These are phyloP conservation scores for Pseudohyphozyma bogoriensis DNA, from an alignment of 768 basidiomycete genomes.

Conservation along the genomic window DNA sequence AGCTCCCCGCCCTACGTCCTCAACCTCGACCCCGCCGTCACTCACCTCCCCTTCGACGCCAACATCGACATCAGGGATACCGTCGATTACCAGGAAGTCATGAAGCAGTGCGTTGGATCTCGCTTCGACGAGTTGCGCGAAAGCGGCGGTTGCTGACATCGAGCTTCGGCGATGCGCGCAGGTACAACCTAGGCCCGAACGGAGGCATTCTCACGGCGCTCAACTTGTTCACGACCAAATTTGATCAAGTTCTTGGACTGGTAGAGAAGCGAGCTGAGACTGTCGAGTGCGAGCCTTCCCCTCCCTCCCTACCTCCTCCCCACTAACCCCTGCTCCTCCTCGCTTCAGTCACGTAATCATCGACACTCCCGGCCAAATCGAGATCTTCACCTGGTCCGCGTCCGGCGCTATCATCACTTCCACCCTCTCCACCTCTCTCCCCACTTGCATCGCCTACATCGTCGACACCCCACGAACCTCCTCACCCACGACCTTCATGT, in stretches of 20 bases:
- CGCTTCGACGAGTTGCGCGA: constrained; percentile 20
- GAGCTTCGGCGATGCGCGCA: constrained; percentile 39
- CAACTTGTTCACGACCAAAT: constrained; percentile 96
- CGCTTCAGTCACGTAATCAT: constrained; percentile 71
- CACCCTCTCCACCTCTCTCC: constrained; percentile 82
- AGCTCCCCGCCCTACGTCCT: constrained; percentile 66
- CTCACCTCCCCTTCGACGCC: constrained; percentile 79
- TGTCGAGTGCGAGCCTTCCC: constrained; percentile 59
- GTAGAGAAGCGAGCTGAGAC: constrained; percentile 81
- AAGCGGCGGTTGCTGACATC: too few relatives aligned
- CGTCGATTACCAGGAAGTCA: constrained; percentile 92
- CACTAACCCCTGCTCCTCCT: neutral
- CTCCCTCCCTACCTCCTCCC: neutral
- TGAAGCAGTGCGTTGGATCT: constrained; percentile 83
- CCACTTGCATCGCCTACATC: constrained; percentile 90
- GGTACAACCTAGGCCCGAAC: constrained; percentile 96
- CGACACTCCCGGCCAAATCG: constrained; percentile 97
- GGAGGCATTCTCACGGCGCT: constrained; percentile 94
- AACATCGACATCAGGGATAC: constrained; percentile 99
- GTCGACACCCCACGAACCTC: constrained; percentile 94
- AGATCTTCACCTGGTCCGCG: constrained; percentile 99
- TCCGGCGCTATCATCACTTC: constrained; percentile 98
- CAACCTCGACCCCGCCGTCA: constrained; percentile 94
- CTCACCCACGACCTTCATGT: constrained; percentile 97
- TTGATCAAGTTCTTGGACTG: constrained; percentile 85